A percentile compares a stretch with the other conserved stretches of the same genome.
Conservation (phyloP, 2,329 filamentous ascomycete species). For the Fusarium oxysporum region DNA sequence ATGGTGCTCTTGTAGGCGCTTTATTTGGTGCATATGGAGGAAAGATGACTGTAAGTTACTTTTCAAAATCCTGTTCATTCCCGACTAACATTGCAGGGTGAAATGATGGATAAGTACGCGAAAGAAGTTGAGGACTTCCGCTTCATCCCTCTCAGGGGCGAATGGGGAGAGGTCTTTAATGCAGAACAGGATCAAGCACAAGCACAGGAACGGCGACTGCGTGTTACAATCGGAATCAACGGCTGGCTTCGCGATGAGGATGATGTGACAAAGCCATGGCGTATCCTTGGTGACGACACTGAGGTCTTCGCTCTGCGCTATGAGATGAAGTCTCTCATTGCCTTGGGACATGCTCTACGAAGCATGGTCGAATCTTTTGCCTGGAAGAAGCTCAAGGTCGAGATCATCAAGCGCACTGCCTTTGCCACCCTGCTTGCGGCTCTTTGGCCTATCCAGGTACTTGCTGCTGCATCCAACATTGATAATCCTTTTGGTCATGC, state of each 20-base stretch:
- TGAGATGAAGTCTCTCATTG: slow-evolving; percentile 81
- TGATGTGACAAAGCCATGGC: slow-evolving; percentile 85
- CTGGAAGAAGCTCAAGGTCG: slow-evolving; percentile 77
- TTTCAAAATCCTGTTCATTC: no score
- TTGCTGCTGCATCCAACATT: slow-evolving; percentile 74
- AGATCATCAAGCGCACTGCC: slow-evolving; percentile 80
- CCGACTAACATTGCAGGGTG: slow-evolving; percentile 61
- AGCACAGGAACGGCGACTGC: slow-evolving; percentile 64
- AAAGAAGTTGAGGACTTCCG: slow-evolving; percentile 84
- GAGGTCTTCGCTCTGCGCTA: slow-evolving; percentile 89
- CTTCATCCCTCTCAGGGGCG: slow-evolving; percentile 78
- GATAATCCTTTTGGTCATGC: slow-evolving; percentile 88
- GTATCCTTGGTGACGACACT: slow-evolving; percentile 74
- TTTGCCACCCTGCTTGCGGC: slow-evolving; percentile 76
- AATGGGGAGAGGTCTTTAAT: slow-evolving; percentile 50
- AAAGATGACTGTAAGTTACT: slow-evolving; percentile 66
- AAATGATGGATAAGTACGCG: slow-evolving; percentile 89
- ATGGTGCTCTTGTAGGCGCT: slow-evolving; percentile 84
- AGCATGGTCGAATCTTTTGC: slow-evolving; percentile 79
- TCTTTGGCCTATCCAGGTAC: slow-evolving; percentile 75
- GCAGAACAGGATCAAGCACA: slow-evolving; percentile 37
- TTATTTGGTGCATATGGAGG: slow-evolving; percentile 92
- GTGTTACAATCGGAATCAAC: slow-evolving; percentile 87
- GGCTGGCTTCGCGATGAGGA: slow-evolving; percentile 84
- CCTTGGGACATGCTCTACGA: slow-evolving; percentile 78